Evolutionary conservation across 306 rosid species (phyloP).

Genomic region (Mimosa bimucronata): DNA sequence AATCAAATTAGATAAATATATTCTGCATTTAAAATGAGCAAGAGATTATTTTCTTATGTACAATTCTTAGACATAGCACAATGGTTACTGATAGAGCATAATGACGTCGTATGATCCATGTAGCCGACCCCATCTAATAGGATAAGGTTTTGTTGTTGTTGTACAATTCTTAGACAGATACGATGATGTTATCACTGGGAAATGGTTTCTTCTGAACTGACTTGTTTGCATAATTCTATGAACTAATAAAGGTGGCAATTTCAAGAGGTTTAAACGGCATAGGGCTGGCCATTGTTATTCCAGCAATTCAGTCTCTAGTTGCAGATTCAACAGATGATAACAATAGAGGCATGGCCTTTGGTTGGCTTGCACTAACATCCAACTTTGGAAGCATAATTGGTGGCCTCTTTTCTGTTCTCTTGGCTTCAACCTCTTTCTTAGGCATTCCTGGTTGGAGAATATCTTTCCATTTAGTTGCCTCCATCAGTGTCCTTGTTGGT

Average conservation of each 20-base stretch:
- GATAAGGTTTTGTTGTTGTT: too few species aligned
- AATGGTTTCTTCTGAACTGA: too few species aligned
- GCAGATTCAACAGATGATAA: constrained; percentile 81
- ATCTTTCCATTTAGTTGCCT: constrained; percentile 74
- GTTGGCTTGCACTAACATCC: constrained; percentile 76
- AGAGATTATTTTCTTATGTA: neutral
- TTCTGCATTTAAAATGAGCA: too few species aligned
- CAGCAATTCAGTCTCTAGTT: constrained; percentile 79
- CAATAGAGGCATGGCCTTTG: constrained; percentile 82
- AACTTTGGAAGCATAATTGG: constrained; percentile 76
- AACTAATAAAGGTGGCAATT: constrained; percentile 68
- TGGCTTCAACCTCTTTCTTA: constrained; percentile 68
- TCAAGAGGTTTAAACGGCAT: constrained; percentile 93
- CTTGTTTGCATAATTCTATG: neutral
- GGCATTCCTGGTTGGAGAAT: constrained; percentile 93
- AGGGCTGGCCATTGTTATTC: constrained; percentile 83
- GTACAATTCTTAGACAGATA: neutral
- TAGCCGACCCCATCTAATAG: too few species aligned
- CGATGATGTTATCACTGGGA: too few species aligned
- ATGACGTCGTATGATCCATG: too few species aligned
- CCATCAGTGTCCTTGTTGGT: constrained; percentile 75
- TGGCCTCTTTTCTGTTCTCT: constrained; percentile 64
- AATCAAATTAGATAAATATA: too few species aligned
- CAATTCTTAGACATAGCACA: neutral
- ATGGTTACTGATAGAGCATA: too few species aligned